Conservation (phyloP, 2,329 filamentous ascomycete species). For the Exophiala mesophila region DNA sequence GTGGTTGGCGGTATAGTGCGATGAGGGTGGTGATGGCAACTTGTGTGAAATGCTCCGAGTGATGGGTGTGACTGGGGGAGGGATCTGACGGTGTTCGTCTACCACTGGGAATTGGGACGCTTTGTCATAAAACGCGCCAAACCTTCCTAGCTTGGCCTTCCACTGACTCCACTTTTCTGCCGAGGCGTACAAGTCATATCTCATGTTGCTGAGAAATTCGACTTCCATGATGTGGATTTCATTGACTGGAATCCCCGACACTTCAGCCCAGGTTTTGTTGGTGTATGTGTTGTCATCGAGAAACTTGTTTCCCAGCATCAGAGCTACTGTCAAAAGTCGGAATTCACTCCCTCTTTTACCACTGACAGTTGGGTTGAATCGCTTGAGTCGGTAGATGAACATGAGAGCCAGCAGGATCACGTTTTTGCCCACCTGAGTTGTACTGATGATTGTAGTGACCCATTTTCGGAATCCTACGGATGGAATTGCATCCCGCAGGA, state of each 20-base stretch:
- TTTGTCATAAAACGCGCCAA: conserved; percentile 75
- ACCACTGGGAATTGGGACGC: conserved; percentile 49
- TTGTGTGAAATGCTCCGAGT: conserved; percentile 34
- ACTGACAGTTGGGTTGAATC: conserved; percentile 79
- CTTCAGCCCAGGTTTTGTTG: conserved; percentile 99
- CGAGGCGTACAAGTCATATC: conserved; percentile 85
- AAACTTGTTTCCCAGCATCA: conserved; percentile 99
- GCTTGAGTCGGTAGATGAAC: conserved; percentile 91
- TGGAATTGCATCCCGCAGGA: conserved; percentile 70
- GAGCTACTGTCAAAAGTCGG: conserved; percentile 80
- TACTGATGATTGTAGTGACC: conserved; percentile 84
- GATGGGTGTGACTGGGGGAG: conserved; percentile 24
- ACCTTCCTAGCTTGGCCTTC: conserved; percentile 76
- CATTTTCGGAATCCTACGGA: conserved; percentile 82
- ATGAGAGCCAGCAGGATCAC: conserved; percentile 84
- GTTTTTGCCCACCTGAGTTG: conserved; percentile 93
- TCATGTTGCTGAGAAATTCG: conserved; percentile 98
- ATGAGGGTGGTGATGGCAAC: conserved; percentile 26
- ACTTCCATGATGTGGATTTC: conserved; percentile 99
- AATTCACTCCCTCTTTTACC: conserved; percentile 93
- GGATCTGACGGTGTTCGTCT: conserved; percentile 20
- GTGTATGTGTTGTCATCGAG: conserved; percentile 98
- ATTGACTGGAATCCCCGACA: conserved; percentile 85
- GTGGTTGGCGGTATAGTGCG: conserved; percentile 14
- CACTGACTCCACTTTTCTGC: conserved; percentile 81